Base-by-base conservation (phyloP, 257 asterid genomes). In the Gentiana macrophylla region DNA sequence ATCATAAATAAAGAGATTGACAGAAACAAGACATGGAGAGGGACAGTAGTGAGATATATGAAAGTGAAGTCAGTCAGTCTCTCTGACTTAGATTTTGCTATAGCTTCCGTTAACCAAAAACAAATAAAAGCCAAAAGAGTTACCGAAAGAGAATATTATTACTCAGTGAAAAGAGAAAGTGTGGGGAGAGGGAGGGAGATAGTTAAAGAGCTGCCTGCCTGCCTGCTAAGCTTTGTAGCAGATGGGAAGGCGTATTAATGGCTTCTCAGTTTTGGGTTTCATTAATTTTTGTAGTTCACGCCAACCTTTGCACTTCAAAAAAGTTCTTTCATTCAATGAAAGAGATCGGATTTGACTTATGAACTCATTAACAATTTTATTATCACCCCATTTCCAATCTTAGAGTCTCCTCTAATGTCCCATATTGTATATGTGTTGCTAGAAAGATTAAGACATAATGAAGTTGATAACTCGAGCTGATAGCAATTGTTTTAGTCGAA, bases 121-220 rank as follows among this genome's bases (percentile, higher is more conserved):
- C 53, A 54, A 74, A 62, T 49, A 82, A 76, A 65, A 62, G 69
- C 82, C 83, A 78, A 80, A 67, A 48, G 59, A 64, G 72, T 53
- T 66, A 2, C 58, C 37, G 66, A 82, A 82, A 76, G 94, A 60
- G 77, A 68, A 67, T 70, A 72, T 77, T 66, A 81, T 62, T 70
- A 81, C 87, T 79, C 90, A 76, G 50, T 50, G 61, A 64, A 79
- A 77, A 60, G 65, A 71, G 90, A 74, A 81, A 79, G 51, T 62
- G 51, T 43, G 5, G 58, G 38, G 11, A 56, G 37, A 32, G 24
- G 24, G 24, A 24, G 35, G 33, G 11, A 46, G 45, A 15, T 2
- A 6, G 55, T 10, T 13, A 36, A 34, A 35, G 61, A 46, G 33
- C 53, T 54, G 11, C 54, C 33, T 54, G 24, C 44, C 24, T 24